phyloP scores from a whole-genome alignment of 371 early-diverging fungal species.

The Conidiobolus incongruus region DNA sequence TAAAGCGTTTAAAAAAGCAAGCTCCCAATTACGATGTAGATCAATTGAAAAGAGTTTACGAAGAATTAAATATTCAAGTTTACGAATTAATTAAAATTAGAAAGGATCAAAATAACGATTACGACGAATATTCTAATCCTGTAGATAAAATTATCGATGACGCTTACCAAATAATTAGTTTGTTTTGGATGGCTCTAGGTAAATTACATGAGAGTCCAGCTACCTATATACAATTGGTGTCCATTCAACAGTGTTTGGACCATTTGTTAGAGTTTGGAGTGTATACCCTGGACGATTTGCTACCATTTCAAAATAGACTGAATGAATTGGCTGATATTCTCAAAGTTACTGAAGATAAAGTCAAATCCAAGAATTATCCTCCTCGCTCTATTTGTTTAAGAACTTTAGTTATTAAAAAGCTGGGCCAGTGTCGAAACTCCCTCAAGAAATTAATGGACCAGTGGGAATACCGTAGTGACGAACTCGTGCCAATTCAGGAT shows the following conservation, averaged over 20 bases:
- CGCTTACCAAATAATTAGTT: slow-evolving; percentile 46
- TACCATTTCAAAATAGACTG: slow-evolving; percentile 32
- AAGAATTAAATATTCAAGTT: slow-evolving; percentile 31
- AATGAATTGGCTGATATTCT: slow-evolving; percentile 30
- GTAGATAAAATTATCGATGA: slow-evolving; percentile 55
- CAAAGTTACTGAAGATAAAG: slow-evolving; percentile 7
- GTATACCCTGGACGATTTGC: slow-evolving; percentile 29
- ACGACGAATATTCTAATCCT: slow-evolving; percentile 22
- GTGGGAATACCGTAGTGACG: slow-evolving; percentile 11
- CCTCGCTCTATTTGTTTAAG: slow-evolving; percentile 6
- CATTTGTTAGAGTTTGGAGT: slow-evolving; percentile 40
- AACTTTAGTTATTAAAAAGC: not conserved
- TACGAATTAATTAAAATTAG: slow-evolving; percentile 22
- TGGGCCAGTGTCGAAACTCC: slow-evolving; percentile 14
- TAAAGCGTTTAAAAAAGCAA: too few species aligned
- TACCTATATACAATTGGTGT: slow-evolving; percentile 50
- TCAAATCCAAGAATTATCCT: not conserved
- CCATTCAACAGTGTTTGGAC: slow-evolving; percentile 54
- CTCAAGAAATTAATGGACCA: slow-evolving; percentile 10
- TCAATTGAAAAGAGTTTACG: too few species aligned
- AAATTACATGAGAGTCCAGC: slow-evolving; percentile 57
- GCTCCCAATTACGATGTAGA: too few species aligned
- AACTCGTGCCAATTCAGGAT: slow-evolving; percentile 28
- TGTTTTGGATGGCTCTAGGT: slow-evolving; percentile 57
- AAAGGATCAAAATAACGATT: slow-evolving; percentile 9